phyloP scores from a whole-genome alignment of 805 yeast genomes.

The Cyberlindnera subsufficiens region DNA sequence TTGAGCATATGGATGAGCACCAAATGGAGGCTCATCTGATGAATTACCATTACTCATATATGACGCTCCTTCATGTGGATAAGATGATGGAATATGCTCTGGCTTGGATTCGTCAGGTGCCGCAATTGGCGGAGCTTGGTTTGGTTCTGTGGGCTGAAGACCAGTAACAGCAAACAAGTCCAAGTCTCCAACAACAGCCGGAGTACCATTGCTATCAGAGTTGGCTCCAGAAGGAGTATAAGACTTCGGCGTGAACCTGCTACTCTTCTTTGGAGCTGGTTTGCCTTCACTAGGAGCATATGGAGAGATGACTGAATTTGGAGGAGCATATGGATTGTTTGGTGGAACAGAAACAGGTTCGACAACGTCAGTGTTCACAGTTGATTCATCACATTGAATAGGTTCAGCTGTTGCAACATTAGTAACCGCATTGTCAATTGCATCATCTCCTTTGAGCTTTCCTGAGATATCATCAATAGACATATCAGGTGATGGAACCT shows the following conservation, averaged over 20 bases:
- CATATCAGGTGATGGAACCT: conserved; percentile 7
- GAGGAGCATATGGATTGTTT: conserved; percentile 3
- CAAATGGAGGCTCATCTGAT: too few relatives aligned
- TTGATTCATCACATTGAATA: too few relatives aligned
- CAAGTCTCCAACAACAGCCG: conserved; percentile 11
- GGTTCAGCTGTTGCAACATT: not conserved
- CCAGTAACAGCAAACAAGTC: conserved; percentile 14
- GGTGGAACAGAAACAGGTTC: conserved; percentile 1
- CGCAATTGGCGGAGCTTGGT: not conserved
- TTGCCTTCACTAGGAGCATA: conserved; percentile 2
- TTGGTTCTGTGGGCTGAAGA: conserved; percentile 6
- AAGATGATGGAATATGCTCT: too few relatives aligned
- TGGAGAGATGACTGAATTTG: not conserved
- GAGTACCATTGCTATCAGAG: conserved; percentile 1
- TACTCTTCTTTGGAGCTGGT: conserved; percentile 7
- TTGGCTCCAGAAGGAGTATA: conserved; percentile 5
- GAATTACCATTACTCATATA: too few relatives aligned
- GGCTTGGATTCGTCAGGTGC: not conserved
- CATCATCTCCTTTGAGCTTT: not conserved
- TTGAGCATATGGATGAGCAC: not conserved
- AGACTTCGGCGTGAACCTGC: conserved; percentile 12
- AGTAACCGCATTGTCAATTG: not conserved
- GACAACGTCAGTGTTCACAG: conserved; percentile 1
- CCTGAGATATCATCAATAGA: conserved; percentile 8
- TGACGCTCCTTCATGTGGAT: too few relatives aligned